Evolutionary conservation across 1,284 basidiomycete species (phyloP).

Genomic region (Ustilago xerochloae): DNA sequence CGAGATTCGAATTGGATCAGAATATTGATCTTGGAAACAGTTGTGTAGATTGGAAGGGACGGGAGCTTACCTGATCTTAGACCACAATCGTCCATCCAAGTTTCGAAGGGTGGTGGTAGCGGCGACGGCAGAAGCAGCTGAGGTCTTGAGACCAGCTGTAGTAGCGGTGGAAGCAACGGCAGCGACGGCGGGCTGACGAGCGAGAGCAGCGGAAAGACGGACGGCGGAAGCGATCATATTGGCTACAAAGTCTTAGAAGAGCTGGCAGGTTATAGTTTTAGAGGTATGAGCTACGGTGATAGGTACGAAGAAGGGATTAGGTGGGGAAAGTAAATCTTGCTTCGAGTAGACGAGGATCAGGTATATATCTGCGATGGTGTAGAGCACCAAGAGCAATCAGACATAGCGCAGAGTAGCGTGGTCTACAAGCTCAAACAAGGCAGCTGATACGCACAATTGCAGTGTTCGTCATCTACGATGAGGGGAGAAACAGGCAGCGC

Average conservation of each 20-base stretch:
- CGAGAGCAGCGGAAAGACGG: constrained; percentile 47
- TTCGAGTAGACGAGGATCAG: not conserved
- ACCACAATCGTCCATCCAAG: constrained; percentile 44
- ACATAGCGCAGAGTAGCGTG: not conserved
- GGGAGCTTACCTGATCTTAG: constrained; percentile 47
- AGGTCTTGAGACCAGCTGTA: constrained; percentile 48
- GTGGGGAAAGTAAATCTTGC: not conserved
- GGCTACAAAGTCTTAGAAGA: not conserved
- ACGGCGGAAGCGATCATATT: constrained; percentile 47
- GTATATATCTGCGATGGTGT: constrained; percentile 5
- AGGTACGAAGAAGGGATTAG: not conserved
- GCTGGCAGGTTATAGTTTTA: not conserved
- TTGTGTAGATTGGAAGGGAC: no score
- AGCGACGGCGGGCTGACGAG: constrained; percentile 37
- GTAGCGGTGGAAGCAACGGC: constrained; percentile 26
- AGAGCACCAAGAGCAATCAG: not conserved
- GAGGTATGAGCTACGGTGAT: not conserved
- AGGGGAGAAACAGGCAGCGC: not conserved
- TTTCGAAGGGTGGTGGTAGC: constrained; percentile 34
- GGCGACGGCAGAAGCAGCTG: constrained; percentile 26
- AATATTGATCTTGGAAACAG: no score
- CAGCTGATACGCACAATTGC: not conserved
- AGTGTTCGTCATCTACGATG: not conserved
- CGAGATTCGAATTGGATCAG: no score
- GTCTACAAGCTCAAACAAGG: not conserved